Evolutionary conservation across 2,329 filamentous ascomycete species (phyloP), one percentile per base, ranked within the genome.

Genomic region (Aspergillus spinulosporus): DNA sequence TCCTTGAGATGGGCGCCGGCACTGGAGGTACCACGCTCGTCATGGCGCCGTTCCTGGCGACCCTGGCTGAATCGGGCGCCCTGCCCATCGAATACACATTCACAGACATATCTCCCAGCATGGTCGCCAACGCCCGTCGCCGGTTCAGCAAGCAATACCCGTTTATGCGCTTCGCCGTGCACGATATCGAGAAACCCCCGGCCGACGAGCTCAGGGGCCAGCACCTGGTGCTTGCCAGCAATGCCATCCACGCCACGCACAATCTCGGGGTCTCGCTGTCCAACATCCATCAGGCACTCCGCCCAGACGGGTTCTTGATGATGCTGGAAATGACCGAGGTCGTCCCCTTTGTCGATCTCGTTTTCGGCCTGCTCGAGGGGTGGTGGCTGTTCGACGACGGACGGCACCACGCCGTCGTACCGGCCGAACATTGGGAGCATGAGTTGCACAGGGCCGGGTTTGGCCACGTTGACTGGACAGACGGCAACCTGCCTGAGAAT

Each of bases 401-500:
- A 3, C 61, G 69, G 1, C 15, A 46, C 6, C 65, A 72, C 49
- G 63, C 63, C 1, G 40, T 70, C 1, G 59, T 53, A 0, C 32
- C 29, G 3, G 54, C 62, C 14, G 2, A 39, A 4, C 15, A 46
- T 1, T 72, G 69, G 70, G 37, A 51, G 6, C 6, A 15, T 6
- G 0, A 82, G 79, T 12, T 40, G 0, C 82, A 85, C 64, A 78
- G 84, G 32, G 73, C 81, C 0, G 82, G 82, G 0, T 79, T 12
- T 14, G 37, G 37, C 8, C 37, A 40, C n/a, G 37, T 40, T 12
- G 37, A 40, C 37, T 40, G 37, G 37, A 40, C 11, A 5, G 37
- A 40, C n/a, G 37, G 37, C 76, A 84, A 84, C 59, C 71, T 75
- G 0, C 72, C 74, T 37, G 80, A 84, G 63, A 78, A 84, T 58